phyloP scores from a whole-genome alignment of 441 rosid genomes.

The Pelargonium citronellum region DNA sequence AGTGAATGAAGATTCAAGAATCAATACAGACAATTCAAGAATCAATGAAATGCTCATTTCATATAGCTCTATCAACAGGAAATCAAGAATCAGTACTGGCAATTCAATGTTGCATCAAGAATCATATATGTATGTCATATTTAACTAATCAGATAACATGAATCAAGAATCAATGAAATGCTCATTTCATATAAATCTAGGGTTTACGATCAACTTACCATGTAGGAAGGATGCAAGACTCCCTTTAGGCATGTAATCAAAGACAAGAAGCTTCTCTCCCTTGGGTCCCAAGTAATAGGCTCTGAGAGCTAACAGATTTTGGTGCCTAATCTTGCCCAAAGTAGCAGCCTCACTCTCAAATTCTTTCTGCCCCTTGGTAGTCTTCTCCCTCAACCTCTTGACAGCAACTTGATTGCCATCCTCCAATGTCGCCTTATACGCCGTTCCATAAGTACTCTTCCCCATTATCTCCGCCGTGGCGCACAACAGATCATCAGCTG shows the following conservation, averaged over 20 bases:
- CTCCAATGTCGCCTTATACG: constrained; percentile 65
- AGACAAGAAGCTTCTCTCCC: constrained; percentile 75
- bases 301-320: constrained; percentile 50
- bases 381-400: constrained; percentile 66
- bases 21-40: too few relatives aligned
- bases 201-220: constrained; percentile 30
- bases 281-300: constrained; percentile 76
- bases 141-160: too few relatives aligned
- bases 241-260: constrained; percentile 63
- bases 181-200: too few relatives aligned
- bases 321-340: constrained; percentile 54
- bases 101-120: too few relatives aligned
- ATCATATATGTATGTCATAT: too few relatives aligned
- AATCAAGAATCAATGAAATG: too few relatives aligned
- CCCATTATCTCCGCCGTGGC: constrained; percentile 83
- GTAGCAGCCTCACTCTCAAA: constrained; percentile 56
- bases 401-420: constrained; percentile 64
- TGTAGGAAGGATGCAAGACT: constrained; percentile 67
- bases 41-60: too few relatives aligned
- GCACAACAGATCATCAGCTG: constrained; percentile 67
- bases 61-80: too few relatives aligned
- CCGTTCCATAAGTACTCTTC: constrained; percentile 64
- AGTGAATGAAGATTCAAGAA: too few relatives aligned
- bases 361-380: constrained; percentile 56
- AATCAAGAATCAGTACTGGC: too few relatives aligned